Evolutionary conservation across 2,329 filamentous ascomycete species (phyloP), one percentile per base, ranked within the genome.

Genomic region (Fusarium liriodendri): DNA sequence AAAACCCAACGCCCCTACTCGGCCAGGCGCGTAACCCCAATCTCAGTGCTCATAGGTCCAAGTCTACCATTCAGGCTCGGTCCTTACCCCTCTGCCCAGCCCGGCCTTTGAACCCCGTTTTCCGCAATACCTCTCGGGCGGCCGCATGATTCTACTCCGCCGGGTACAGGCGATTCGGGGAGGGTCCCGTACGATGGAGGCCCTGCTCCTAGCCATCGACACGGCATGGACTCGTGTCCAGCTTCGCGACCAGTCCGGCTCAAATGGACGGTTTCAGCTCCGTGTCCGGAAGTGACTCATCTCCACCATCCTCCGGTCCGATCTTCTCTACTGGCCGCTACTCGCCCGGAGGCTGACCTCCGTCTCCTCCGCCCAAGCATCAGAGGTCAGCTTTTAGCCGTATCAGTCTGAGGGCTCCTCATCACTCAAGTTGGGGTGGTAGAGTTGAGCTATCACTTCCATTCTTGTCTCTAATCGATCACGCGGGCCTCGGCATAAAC

Each of bases 251-350:
- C 37, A 64, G 63, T 47, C 71, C 70, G 74, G 65, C 42, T 52
- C 37, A 61, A 22, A 37, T 55, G 69, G 52, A 50, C 55, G 50
- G 60, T 42, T 66, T 62, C 59, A 33, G 58, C 58, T 62, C 72
- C 67, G 58, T 57, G 25, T 57, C 75, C 67, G 73, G 75, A 61
- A 62, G 54, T 25, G 22, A 58, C 54, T 42, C 64, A 70, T 64
- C 71, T 65, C 74, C 75, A 75, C 72, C 58, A 32, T 63, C 52
- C 73, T 66, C 75, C 75, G 75, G 69, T 32, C 52, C 35, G 47
- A 54, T 22, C 27, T 58, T 64, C 40, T 61, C 59, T 52, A 42
- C 52, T 40, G 45, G 61, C 64, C 68, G 68, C 32, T 18, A 61
- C 68, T 52, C 66, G 57, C 29, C 61, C 71, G 62, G 62, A 68